Evolutionary conservation across 192 early-diverging fungal species (phyloP).

Genomic region (Anaeromyces robustus): DNA sequence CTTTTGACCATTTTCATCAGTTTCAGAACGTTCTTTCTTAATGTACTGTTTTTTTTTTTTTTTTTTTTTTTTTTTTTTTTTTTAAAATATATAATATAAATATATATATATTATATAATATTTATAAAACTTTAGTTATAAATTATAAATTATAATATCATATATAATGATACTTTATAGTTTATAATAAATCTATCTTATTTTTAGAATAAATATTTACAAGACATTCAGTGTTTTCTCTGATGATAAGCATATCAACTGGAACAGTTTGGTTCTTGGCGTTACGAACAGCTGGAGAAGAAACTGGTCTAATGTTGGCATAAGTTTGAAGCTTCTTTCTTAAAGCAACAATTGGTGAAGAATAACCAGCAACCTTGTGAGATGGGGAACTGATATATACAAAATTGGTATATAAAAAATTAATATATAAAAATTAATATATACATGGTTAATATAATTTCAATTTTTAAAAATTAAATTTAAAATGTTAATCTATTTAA

Average conservation of each 20-base stretch:
- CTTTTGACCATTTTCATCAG: constrained; percentile 39
- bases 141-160: too few species aligned
- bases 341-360: constrained; percentile 91
- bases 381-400: constrained; percentile 72
- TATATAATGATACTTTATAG: too few species aligned
- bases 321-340: constrained; percentile 91
- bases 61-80: neutral
- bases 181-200: too few species aligned
- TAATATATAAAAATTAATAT: too few species aligned
- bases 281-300: constrained; percentile 34
- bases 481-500: too few species aligned
- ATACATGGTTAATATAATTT: too few species aligned
- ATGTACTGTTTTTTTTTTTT: constrained; percentile 44
- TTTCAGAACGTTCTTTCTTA: constrained; percentile 57
- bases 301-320: constrained; percentile 89
- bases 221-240: constrained; percentile 97
- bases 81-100: neutral
- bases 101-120: neutral
- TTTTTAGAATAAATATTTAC: constrained; percentile 32
- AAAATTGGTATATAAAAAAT: too few species aligned
- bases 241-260: constrained; percentile 91
- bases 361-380: constrained; percentile 95
- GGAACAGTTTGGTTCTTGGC: constrained; percentile 35
- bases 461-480: too few species aligned
- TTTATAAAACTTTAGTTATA: too few species aligned